Evolutionary conservation across 176 grass and related monocot species (phyloP).

Genomic region (Tillandsia fasciculata): DNA sequence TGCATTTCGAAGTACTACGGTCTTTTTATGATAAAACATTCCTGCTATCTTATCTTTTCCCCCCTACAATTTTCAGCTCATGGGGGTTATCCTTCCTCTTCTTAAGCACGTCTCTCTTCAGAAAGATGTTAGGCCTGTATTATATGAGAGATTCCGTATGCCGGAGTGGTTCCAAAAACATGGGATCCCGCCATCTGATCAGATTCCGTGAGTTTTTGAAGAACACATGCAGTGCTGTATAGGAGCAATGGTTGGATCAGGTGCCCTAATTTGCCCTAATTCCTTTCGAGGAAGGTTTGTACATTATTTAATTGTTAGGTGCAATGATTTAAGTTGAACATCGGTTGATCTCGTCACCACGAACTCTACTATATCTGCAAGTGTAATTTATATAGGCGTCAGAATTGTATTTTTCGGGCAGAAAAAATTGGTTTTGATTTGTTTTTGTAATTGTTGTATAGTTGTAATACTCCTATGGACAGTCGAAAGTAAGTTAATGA

Average conservation of each 20-base stretch:
- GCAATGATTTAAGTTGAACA: neutral
- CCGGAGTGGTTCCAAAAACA: slow-evolving; percentile 97
- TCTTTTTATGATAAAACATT: no score
- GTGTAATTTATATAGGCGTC: slow-evolving; percentile 38
- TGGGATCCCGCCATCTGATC: slow-evolving; percentile 58
- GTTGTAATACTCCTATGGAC: slow-evolving; percentile 47
- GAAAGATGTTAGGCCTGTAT: slow-evolving; percentile 70
- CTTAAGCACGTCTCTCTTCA: slow-evolving; percentile 72
- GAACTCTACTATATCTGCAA: neutral
- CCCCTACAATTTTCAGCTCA: slow-evolving; percentile 51
- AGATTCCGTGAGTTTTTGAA: slow-evolving; percentile 29
- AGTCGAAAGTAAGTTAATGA: slow-evolving; percentile 26
- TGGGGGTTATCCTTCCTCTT: slow-evolving; percentile 86
- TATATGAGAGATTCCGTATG: slow-evolving; percentile 97
- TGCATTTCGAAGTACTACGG: no score
- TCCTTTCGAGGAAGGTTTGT: neutral
- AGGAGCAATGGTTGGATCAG: neutral
- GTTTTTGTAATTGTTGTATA: slow-evolving; percentile 52
- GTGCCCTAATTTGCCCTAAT: neutral
- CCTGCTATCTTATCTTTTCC: no score
- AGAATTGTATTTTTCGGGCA: slow-evolving; percentile 28
- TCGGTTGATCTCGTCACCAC: neutral
- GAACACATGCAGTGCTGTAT: neutral
- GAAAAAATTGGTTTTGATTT: slow-evolving; percentile 24
- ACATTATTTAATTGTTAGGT: slow-evolving; percentile 36